Conservation (phyloP, 148 eudicot species). For the Silene uniflora region DNA sequence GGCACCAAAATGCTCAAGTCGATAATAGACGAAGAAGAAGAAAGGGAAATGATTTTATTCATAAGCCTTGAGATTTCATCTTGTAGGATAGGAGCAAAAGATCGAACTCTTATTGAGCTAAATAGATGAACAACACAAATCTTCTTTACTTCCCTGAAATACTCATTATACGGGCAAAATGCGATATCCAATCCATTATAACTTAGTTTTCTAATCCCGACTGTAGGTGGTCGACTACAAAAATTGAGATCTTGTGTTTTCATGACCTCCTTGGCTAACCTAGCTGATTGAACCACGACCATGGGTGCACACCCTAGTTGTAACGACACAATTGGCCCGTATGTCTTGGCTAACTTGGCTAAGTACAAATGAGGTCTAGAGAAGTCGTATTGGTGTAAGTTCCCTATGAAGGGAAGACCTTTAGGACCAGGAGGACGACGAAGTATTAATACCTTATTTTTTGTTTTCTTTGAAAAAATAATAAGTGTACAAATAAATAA, state of each 20-base stretch:
- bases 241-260: conserved; percentile 28
- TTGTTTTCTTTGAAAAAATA: neutral
- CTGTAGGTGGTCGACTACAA: conserved; percentile 19
- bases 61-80: conserved; percentile 25
- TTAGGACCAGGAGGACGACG: conserved; percentile 18
- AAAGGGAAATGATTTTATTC: conserved; percentile 7
- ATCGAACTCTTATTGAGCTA: conserved; percentile 22
- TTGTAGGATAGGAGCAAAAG: conserved; percentile 20
- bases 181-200: conserved; percentile 27
- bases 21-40: neutral
- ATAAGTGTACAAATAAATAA: too few species aligned
- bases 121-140: conserved; percentile 25
- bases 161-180: conserved; percentile 16
- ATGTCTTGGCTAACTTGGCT: conserved; percentile 8
- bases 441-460: neutral
- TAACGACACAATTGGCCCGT: conserved; percentile 5
- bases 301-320: neutral
- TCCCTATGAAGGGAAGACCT: conserved; percentile 14
- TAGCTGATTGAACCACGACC: conserved; percentile 27
- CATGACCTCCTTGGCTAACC: conserved; percentile 25
- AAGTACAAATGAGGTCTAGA: conserved; percentile 5
- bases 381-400: conserved; percentile 16
- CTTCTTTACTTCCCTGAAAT: conserved; percentile 26
- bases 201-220: conserved; percentile 12
- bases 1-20: neutral